Evolutionary conservation across 345 rosid genomes (phyloP).

Genomic region (Acer campestre): DNA sequence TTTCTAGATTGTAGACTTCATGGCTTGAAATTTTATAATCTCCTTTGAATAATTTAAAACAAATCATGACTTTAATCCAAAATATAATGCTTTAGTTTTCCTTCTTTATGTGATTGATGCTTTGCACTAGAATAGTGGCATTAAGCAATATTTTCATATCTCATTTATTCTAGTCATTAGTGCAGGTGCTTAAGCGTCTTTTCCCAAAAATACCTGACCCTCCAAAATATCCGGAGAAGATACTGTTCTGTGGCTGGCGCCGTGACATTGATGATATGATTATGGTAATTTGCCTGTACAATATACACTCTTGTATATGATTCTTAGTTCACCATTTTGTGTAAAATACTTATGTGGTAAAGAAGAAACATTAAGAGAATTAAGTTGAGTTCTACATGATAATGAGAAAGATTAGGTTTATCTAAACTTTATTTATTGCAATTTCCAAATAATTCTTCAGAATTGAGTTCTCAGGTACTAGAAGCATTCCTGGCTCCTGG

Average conservation of each 20-base stretch:
- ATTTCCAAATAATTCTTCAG: not conserved
- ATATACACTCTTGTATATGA: constrained; percentile 7
- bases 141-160: constrained; percentile 17
- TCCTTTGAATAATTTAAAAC: not conserved
- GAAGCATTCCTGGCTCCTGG: constrained; percentile 90
- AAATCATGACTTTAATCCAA: not conserved
- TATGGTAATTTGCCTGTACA: constrained; percentile 44
- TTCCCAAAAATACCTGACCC: constrained; percentile 68
- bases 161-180: constrained; percentile 14
- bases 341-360: not conserved
- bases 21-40: constrained; percentile 13
- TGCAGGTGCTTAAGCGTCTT: constrained; percentile 55
- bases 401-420: not conserved
- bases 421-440: not conserved
- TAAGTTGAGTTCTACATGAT: not conserved
- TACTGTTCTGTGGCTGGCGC: constrained; percentile 94
- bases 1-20: constrained; percentile 4
- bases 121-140: not conserved
- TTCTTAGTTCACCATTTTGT: not conserved
- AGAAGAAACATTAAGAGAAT: constrained; percentile 5
- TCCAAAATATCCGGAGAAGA: constrained; percentile 91
- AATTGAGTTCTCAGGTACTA: constrained; percentile 51
- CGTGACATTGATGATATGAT: constrained; percentile 98
- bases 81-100: not conserved
- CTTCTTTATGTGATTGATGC: not conserved